Conservation (phyloP, 176 grass and related monocot species). For the Musa acuminata region DNA sequence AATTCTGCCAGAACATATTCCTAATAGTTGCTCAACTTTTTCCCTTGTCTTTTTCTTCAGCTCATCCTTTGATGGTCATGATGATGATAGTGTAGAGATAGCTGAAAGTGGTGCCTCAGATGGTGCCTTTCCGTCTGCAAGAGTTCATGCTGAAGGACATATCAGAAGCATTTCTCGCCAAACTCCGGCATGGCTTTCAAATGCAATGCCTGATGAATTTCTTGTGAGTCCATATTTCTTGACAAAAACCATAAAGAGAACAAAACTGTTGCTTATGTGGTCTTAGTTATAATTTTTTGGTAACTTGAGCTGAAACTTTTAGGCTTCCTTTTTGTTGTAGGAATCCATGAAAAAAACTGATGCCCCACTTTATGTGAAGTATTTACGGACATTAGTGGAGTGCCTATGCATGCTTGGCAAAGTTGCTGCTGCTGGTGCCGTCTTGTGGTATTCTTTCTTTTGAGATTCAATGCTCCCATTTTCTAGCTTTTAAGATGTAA, state of each 20-base stretch:
- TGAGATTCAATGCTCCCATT: constrained; percentile 8
- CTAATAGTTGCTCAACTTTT: neutral
- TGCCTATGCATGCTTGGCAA: constrained; percentile 98
- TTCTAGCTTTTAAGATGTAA: no score
- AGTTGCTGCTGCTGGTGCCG: constrained; percentile 93
- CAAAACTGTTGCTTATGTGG: neutral
- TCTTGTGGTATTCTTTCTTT: constrained; percentile 64
- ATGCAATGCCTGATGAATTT: constrained; percentile 89
- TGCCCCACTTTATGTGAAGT: constrained; percentile 56
- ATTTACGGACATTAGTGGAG: constrained; percentile 81
- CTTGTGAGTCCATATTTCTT: constrained; percentile 43
- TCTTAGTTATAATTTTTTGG: constrained; percentile 11
- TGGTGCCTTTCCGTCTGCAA: constrained; percentile 5
- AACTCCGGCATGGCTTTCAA: constrained; percentile 76
- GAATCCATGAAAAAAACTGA: constrained; percentile 83
- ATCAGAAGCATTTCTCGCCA: constrained; percentile 50
- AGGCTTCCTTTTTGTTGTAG: constrained; percentile 34
- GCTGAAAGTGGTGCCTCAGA: constrained; percentile 31
- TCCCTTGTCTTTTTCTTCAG: constrained; percentile 18
- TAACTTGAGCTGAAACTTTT: constrained; percentile 14
- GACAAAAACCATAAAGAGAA: neutral
- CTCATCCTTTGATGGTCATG: constrained; percentile 83
- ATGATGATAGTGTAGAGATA: constrained; percentile 61
- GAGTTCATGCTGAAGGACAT: constrained; percentile 24
- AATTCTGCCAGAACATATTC: neutral